Evolutionary conservation across 768 basidiomycete genomes (phyloP), one percentile per base, ranked within the genome.

Genomic region (Stropharia rugosoannulata): DNA sequence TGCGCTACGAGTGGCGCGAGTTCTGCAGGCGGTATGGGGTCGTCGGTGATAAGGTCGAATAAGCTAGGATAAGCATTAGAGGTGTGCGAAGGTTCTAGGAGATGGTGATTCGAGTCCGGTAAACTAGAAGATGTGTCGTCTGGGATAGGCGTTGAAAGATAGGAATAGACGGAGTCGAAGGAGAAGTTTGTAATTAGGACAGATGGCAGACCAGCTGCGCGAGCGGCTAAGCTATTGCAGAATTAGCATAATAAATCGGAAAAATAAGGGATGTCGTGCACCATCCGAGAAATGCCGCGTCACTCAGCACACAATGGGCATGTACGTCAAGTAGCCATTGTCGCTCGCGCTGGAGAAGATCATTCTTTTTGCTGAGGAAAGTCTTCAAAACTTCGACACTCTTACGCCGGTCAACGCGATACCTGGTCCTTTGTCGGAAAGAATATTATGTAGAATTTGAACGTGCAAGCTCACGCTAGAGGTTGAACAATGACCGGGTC

Each of bases 401-500:
- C 70, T 82, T 84, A 62, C 75, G 75, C 10, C 90, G 81, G 63
- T 90, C 90, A 13, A 93, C 87, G 25, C 83, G 79, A 65, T 89
- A 89, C 44, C 87, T 88, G 58, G 35, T 39, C 22, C 4, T 13
- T 12, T 47, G 39, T 43, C 57, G 54, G 64, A 55, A 58, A 49
- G 10, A n/a, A 29, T 35, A 13, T 36, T n/a, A 16, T 36, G 25
- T 25, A 44, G 12, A 36, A 12, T 52, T 22, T 12, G 55, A 35
- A 27, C 41, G n/a, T 32, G 9, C 29, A 8, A 12, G 35, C 85
- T 67, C 67, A 91, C 82, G 90, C 90, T 57, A 91, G 72, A 51
- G 90, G 90, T 65, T 93, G 90, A 6, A 87, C 83, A 39, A 93
- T 87, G 43, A 91, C 85, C 7, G 90, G 89, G 66, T 92, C 90